These are phyloP conservation scores for Carex cristatella DNA, from an alignment of 176 grass and related monocot species.

Conservation along the genomic window DNA sequence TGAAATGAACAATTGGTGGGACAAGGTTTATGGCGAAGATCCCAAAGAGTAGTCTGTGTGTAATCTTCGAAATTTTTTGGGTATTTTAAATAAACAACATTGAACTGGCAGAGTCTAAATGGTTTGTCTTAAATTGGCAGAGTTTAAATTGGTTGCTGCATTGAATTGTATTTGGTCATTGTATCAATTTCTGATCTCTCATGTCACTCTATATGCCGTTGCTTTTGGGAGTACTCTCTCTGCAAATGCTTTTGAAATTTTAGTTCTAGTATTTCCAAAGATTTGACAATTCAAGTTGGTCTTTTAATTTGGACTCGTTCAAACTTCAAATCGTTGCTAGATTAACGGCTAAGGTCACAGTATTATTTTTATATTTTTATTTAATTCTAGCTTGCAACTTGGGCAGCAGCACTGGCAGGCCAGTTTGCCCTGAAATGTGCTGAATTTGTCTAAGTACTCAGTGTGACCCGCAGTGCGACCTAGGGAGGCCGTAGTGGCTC, in stretches of 20 bases:
- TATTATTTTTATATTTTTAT: neutral
- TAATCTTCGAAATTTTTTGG: neutral
- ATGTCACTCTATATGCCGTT: neutral
- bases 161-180: neutral
- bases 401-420: no score
- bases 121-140: neutral
- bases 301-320: neutral
- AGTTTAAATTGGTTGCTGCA: neutral
- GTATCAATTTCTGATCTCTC: neutral
- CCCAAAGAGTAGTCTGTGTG: neutral
- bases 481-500: no score
- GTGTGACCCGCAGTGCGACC: no score
- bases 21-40: neutral
- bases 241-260: no score
- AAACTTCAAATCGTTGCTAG: neutral
- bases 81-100: neutral
- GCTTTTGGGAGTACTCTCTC: neutral
- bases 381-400: neutral
- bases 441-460: no score
- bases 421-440: no score
- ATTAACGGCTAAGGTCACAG: neutral
- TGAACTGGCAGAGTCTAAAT: neutral
- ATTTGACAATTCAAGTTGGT: neutral
- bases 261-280: neutral
- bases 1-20: slow-evolving; percentile 11